Base-by-base conservation (phyloP, 2,329 filamentous ascomycete genomes). In the Fusarium sororula region DNA sequence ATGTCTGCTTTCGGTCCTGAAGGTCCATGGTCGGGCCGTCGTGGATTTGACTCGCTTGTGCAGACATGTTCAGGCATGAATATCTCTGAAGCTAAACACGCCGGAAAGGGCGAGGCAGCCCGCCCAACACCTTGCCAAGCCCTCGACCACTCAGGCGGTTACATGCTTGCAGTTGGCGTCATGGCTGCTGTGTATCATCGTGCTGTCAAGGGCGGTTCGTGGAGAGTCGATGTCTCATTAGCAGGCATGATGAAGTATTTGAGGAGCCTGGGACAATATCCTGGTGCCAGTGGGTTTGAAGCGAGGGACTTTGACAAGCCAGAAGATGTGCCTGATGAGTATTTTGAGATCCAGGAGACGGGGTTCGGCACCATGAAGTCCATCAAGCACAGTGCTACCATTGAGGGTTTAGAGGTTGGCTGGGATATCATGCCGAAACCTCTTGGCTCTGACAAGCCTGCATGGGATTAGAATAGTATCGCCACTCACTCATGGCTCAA, bases 31-130 rank as follows among this genome's bases (percentile, higher is more conserved):
- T 70, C 86, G 1, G 64, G 74, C 1, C 80, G 84, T 6, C 81
- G 89, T 5, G 88, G 89, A 0, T 90, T 88, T 61, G 89, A 90
- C 70, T 89, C 87, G 1, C 69, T 80, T 7, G 79, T 80, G 3
- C 88, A 90, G 77, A 88, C 88, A 13, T 87, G 85, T 62, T 85
- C 86, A 0, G 89, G 88, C 0, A 84, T 90, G 78, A 90, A 90
- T 50, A 81, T 88, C 4, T 86, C 86, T 0, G 88, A 90, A 73
- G 88, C 88, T 0, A 82, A 85, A 63, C 83, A 85, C 51, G 84
- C 77, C 28, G 84, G 81, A 6, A 66, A 76, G 0, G 83, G 82
- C 0, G 84, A 85, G 53, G 62, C 80, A 1, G 84, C 85, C 0
- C 82, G 83, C 2, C 79, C 84, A 0, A 80, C 85, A 38, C 89